Conservation (phyloP, 192 early-diverging fungal species). For the Backusella parvicylindrica region DNA sequence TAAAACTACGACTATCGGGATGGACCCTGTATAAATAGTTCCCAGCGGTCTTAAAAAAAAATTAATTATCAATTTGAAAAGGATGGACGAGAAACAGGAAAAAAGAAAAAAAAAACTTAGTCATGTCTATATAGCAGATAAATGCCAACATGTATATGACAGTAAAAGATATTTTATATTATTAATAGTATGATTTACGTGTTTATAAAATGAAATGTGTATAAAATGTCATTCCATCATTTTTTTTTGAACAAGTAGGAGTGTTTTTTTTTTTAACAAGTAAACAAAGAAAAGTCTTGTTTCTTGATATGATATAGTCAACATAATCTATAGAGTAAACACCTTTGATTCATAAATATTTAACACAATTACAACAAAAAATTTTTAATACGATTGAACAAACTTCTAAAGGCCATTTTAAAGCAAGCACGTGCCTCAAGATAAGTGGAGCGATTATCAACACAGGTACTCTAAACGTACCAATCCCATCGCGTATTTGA, state of each 20-base stretch:
- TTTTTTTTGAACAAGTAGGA: neutral
- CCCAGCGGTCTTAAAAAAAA: slow-evolving; percentile 3
- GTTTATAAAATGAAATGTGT: no score
- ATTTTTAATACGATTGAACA: neutral
- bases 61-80: neutral
- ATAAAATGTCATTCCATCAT: no score
- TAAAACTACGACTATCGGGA: neutral
- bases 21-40: neutral
- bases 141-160: no score
- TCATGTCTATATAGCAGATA: neutral
- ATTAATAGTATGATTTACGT: no score
- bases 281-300: neutral
- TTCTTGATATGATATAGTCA: no score
- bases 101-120: neutral
- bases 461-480: no score
- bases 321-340: neutral
- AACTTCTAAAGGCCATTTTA: no score
- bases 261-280: no score
- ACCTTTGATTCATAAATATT: neutral
- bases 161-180: neutral
- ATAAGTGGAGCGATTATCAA: no score
- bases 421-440: no score
- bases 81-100: neutral
- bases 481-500: no score
- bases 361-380: neutral